Base-by-base conservation (phyloP, 768 basidiomycete species). In the Boletus fagicola region DNA sequence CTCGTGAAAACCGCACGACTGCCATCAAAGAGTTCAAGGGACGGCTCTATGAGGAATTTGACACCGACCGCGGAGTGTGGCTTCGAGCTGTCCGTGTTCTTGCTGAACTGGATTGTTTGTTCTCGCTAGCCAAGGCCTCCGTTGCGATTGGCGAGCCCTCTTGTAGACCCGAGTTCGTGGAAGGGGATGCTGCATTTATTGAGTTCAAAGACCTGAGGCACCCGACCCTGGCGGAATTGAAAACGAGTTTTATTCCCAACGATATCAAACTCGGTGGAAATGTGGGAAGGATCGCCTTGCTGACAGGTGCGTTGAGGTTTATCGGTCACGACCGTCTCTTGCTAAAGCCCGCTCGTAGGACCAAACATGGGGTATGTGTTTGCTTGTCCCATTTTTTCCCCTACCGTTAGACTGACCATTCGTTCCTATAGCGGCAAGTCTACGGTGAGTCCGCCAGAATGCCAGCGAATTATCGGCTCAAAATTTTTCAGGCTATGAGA, bases 41-140 rank as follows among this genome's bases (percentile, higher is more conserved):
- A 66, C 83, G 86, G 39, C 75, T 95, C 18, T 96, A 80, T 64
- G 81, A 77, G 30, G 90, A 93, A 72, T 94, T 95, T 64, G 91
- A 93, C 68, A 73, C 80, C 4, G 91, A 95, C 67, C 85, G 91
- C 44, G 78, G 82, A 15, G 74, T 88, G 16, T 96, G 92, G 92
- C 73, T 94, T 66, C 83, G 86, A n/a, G 84, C 87, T 12, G 80
- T 94, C 60, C 84, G 92, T 38, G 86, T 92, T 16, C 81, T 96
- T 49, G 89, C 97, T 8, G 95, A 99, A 74, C 79, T 99, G n/a
- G 97, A 99, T 71, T 99, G 97, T 71, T 75, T 99, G 22, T 85
- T 96, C 70, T 92, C 92, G 62, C 75, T 98, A 47, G 90, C 96
- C 5, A 95, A 92, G 71, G 82, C 93, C 1, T 97, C 94, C 1